These are phyloP conservation scores for Juglanconis oblonga DNA, from an alignment of 2,329 filamentous ascomycete genomes.

Conservation along the genomic window DNA sequence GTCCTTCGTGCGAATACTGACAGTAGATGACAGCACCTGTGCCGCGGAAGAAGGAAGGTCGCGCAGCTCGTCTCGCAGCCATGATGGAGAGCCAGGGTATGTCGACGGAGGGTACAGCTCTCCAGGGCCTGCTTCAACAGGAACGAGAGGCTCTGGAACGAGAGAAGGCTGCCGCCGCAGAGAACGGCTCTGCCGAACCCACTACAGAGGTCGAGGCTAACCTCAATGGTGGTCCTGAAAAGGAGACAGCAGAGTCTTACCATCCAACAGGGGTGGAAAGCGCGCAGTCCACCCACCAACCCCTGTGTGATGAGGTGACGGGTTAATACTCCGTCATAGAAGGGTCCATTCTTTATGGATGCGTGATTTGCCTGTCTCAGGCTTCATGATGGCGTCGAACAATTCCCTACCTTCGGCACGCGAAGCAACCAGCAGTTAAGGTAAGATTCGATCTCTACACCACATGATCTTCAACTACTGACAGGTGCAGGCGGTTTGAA, in stretches of 20 bases:
- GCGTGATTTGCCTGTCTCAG: background rate
- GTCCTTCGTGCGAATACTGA: background rate
- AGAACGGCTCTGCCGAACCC: background rate
- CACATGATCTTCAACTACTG: background rate
- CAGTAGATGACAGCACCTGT: slow-evolving; percentile 39
- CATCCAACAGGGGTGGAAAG: background rate
- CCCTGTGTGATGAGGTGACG: background rate
- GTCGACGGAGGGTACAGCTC: slow-evolving; percentile 21
- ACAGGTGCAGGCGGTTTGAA: background rate
- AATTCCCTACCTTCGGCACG: background rate
- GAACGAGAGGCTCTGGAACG: slow-evolving; percentile 15
- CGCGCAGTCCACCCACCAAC: background rate
- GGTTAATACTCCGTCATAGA: background rate
- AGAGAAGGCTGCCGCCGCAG: slow-evolving; percentile 8
- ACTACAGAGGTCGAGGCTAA: background rate
- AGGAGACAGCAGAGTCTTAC: background rate
- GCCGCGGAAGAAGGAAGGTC: slow-evolving; percentile 53
- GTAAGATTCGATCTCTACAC: background rate
- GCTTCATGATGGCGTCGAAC: background rate
- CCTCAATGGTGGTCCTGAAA: background rate
- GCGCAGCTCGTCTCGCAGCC: slow-evolving; percentile 50
- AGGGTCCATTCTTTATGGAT: background rate
- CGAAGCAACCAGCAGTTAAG: background rate
- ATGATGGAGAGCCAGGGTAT: slow-evolving; percentile 45
- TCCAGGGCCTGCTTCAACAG: slow-evolving; percentile 18